A percentile compares a stretch with the other conserved stretches of the same genome.
phyloP scores from a whole-genome alignment of 2,329 filamentous ascomycete species.

The Fusarium irregulare region DNA sequence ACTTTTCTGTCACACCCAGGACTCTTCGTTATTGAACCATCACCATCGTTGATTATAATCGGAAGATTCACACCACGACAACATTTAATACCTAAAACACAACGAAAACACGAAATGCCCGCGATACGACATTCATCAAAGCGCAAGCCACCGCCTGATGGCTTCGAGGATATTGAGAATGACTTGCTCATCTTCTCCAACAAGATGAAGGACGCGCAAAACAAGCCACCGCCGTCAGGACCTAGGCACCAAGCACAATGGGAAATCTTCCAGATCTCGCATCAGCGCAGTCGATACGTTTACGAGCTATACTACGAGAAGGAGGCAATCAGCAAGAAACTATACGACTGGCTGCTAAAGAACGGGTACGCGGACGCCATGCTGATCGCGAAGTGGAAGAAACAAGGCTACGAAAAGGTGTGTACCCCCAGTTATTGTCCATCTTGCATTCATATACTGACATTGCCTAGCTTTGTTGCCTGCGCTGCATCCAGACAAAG shows the following conservation, averaged over 20 bases:
- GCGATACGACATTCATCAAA: slow-evolving; percentile 80
- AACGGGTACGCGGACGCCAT: slow-evolving; percentile 95
- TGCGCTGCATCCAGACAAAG: slow-evolving; percentile 98
- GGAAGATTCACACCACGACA: neutral
- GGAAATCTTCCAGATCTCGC: slow-evolving; percentile 97
- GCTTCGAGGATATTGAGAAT: slow-evolving; percentile 89
- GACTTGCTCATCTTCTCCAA: slow-evolving; percentile 86
- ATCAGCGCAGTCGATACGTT: slow-evolving; percentile 91
- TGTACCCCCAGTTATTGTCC: slow-evolving; percentile 40
- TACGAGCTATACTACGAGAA: slow-evolving; percentile 99
- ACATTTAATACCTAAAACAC: neutral
- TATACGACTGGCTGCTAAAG: slow-evolving; percentile 97
- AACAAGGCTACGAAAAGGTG: slow-evolving; percentile 98
- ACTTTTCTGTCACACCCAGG: neutral
- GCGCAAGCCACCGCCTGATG: slow-evolving; percentile 84
- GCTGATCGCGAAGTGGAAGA: slow-evolving; percentile 99
- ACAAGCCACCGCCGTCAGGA: slow-evolving; percentile 82
- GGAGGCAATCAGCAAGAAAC: slow-evolving; percentile 88
- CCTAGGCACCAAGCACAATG: slow-evolving; percentile 90
- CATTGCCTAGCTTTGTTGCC: slow-evolving; percentile 79
- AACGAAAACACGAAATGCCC: slow-evolving; percentile 68
- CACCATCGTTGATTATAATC: neutral
- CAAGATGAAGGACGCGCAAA: slow-evolving; percentile 96
- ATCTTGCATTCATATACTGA: slow-evolving; percentile 39
- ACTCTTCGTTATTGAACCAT: neutral